A percentile compares a stretch with the other conserved stretches of the same genome.
These are phyloP conservation scores for Pluteus cervinus DNA, from an alignment of 768 basidiomycete genomes.

Conservation along the genomic window DNA sequence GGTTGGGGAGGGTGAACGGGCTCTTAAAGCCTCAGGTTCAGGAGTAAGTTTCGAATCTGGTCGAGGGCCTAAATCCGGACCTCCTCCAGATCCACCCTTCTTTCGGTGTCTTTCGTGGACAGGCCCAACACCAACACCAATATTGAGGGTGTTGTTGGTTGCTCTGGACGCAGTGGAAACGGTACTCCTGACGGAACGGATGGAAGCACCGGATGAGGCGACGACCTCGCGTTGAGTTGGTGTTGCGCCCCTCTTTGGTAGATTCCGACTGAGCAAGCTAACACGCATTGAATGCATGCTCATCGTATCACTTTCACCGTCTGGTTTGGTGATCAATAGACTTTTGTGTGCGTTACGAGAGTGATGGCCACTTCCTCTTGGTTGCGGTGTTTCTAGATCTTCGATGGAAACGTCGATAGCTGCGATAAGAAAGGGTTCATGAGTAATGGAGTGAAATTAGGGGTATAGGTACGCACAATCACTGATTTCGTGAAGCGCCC, in stretches of 20 bases:
- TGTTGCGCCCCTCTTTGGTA: conserved; percentile 14
- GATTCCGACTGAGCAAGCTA: conserved; percentile 31
- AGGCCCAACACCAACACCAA: too few relatives aligned
- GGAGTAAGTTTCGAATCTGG: conserved; percentile 77
- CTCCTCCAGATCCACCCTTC: conserved; percentile 16
- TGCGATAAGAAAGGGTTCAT: conserved; percentile 18
- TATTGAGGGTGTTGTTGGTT: conserved; percentile 11
- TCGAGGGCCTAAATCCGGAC: conserved; percentile 28
- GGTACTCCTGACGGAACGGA: conserved; percentile 42
- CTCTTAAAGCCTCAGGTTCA: conserved; percentile 14
- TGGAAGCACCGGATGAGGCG: conserved; percentile 29
- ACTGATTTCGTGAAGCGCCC: conserved; percentile 85
- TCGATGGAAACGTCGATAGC: conserved; percentile 78
- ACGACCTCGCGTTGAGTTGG: conserved; percentile 11
- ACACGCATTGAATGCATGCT: conserved; percentile 45
- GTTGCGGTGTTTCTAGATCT: conserved; percentile 55
- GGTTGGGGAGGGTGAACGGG: conserved; percentile 11
- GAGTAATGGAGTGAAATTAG: conserved; percentile 2
- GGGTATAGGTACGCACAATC: conserved; percentile 48
- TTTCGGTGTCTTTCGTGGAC: too few relatives aligned
- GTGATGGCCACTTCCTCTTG: conserved; percentile 15
- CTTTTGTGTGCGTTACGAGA: conserved; percentile 13
- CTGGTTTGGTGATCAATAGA: conserved; percentile 14
- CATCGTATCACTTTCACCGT: conserved; percentile 35
- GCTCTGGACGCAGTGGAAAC: conserved; percentile 22